Conservation (phyloP, 129 eudicot genomes). For the Lonicera japonica region DNA sequence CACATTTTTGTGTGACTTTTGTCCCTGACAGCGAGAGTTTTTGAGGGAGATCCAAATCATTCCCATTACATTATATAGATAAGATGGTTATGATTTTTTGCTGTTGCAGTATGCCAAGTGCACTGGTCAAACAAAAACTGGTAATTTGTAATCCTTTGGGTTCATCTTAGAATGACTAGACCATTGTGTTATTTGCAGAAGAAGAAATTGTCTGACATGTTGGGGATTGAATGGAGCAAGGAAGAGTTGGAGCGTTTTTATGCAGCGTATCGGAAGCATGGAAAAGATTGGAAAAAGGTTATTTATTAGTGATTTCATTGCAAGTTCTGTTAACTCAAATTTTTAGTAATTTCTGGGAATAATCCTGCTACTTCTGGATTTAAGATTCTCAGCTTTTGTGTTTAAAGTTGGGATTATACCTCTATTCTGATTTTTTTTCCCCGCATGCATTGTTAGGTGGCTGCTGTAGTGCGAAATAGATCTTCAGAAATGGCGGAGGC, state of each 20-base stretch:
- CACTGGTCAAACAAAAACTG: slow-evolving; percentile 14
- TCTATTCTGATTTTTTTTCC: slow-evolving; percentile 2
- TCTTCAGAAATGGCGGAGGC: slow-evolving; percentile 95
- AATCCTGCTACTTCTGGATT: slow-evolving; percentile 5
- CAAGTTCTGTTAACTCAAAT: neutral
- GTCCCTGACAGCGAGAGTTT: too few species aligned
- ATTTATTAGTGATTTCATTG: slow-evolving; percentile 2
- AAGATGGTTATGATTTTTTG: neutral
- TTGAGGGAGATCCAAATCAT: too few species aligned
- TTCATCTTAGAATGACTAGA: neutral
- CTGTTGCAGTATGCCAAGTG: neutral
- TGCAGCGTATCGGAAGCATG: slow-evolving; percentile 85
- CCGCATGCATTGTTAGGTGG: slow-evolving; percentile 48
- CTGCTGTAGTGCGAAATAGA: slow-evolving; percentile 60
- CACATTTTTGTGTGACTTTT: too few species aligned
- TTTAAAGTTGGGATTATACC: slow-evolving; percentile 2
- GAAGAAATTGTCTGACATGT: slow-evolving; percentile 73
- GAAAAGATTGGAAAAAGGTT: slow-evolving; percentile 97
- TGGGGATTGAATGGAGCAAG: slow-evolving; percentile 85
- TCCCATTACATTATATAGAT: neutral
- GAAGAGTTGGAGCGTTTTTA: slow-evolving; percentile 85
- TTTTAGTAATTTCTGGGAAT: neutral
- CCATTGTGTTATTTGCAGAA: slow-evolving; percentile 47
- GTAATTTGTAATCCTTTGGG: neutral
- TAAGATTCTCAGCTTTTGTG: slow-evolving; percentile 9